Conservation (phyloP, 768 basidiomycete genomes). For the Myochromella boudieri region DNA sequence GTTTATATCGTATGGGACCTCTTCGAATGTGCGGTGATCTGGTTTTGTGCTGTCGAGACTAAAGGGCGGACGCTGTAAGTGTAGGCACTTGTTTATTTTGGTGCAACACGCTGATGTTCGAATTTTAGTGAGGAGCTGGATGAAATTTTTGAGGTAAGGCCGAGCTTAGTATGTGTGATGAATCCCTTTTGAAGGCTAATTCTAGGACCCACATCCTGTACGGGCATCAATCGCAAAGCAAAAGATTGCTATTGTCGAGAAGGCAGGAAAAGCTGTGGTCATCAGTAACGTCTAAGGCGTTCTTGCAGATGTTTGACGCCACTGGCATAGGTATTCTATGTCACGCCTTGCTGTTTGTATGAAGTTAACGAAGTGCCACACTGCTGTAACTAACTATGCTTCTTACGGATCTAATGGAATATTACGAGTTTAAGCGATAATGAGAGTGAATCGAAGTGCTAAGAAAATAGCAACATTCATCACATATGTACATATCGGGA, state of each 20-base stretch:
- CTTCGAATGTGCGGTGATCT: constrained; percentile 36
- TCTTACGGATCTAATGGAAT: no score
- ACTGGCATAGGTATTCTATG: no score
- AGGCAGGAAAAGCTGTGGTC: constrained; percentile 25
- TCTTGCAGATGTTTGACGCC: no score
- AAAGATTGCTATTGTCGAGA: constrained; percentile 37
- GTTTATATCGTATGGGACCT: constrained; percentile 42
- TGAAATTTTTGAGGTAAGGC: constrained; percentile 37
- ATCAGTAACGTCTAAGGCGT: constrained; percentile 17
- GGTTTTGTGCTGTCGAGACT: constrained; percentile 41
- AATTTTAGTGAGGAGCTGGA: constrained; percentile 41
- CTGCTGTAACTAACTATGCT: no score
- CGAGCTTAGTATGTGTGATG: background rate
- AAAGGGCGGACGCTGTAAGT: constrained; percentile 42
- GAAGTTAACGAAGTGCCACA: no score
- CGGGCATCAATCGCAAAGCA: constrained; percentile 38
- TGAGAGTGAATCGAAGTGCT: no score
- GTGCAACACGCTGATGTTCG: no score
- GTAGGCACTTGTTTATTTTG: no score
- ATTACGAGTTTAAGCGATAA: no score
- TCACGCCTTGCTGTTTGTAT: no score
- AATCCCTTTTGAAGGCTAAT: background rate
- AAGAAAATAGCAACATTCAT: no score
- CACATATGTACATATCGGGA: no score
- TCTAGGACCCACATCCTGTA: constrained; percentile 39